phyloP scores from a whole-genome alignment of 2,329 filamentous ascomycete species.

The Stemphylium lycopersici region DNA sequence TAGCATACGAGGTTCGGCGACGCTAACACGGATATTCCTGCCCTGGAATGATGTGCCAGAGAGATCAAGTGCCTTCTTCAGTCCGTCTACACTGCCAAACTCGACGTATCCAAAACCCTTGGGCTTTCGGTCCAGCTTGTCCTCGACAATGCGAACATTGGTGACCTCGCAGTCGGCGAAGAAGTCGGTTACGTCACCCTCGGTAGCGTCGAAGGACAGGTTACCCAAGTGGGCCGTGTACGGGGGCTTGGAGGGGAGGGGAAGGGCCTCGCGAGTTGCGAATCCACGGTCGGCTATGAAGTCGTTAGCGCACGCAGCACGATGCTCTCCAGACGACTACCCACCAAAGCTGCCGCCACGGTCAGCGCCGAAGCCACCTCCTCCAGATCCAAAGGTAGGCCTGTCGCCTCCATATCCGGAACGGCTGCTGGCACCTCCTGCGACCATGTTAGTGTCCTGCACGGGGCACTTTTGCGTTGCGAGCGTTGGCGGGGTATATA shows the following conservation, averaged over 20 bases:
- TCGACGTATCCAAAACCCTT: constrained; percentile 99
- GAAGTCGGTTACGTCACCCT: constrained; percentile 81
- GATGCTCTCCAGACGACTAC: constrained; percentile 12
- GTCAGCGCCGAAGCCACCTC: constrained; percentile 46
- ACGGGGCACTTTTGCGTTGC: background rate
- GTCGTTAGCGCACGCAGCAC: constrained; percentile 18
- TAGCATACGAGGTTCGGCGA: constrained; percentile 93
- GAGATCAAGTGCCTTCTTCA: constrained; percentile 87
- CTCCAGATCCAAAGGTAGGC: constrained; percentile 54
- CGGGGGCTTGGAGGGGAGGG: constrained; percentile 88
- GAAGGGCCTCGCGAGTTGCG: constrained; percentile 72
- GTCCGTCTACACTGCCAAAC: constrained; percentile 82
- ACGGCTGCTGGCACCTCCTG: constrained; percentile 47
- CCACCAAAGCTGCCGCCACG: constrained; percentile 50
- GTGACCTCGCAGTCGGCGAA: constrained; percentile 84
- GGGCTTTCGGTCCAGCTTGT: constrained; percentile 89
- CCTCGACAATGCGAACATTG: constrained; percentile 94
- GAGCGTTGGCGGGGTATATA: constrained; percentile 10
- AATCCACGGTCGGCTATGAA: constrained; percentile 39
- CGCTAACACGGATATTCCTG: constrained; percentile 88
- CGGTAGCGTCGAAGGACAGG: constrained; percentile 90
- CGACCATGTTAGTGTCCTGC: constrained; percentile 25
- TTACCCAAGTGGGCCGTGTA: constrained; percentile 97
- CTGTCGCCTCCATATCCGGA: constrained; percentile 57
- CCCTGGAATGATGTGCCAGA: constrained; percentile 85